Conservation (phyloP, 192 early-diverging fungal genomes). For the Kickxella alabastrina region DNA sequence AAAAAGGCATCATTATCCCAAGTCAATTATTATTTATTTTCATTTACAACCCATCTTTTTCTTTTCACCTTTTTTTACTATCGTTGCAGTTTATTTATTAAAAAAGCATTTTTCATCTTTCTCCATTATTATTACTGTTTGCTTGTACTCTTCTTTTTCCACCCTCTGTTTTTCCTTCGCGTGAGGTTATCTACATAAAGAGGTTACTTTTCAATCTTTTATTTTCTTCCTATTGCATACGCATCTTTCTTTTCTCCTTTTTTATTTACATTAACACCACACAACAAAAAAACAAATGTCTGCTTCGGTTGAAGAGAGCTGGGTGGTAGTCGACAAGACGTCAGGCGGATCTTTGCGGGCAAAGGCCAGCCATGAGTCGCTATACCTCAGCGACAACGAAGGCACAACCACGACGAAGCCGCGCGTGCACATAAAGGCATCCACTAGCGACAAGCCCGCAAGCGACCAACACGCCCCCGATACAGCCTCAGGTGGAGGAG, state of each 20-base stretch:
- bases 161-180: no score
- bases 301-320: slow-evolving; percentile 41
- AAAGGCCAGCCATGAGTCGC: slow-evolving; percentile 50
- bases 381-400: slow-evolving; percentile 30
- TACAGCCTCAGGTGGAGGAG: no score
- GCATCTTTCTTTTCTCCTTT: slow-evolving; percentile 2
- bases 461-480: no score
- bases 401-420: slow-evolving; percentile 5
- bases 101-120: not conserved
- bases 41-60: not conserved
- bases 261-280: not conserved
- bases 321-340: slow-evolving; percentile 53
- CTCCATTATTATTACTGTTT: not conserved
- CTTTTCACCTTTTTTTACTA: not conserved
- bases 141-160: no score
- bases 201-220: no score
- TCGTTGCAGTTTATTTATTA: not conserved
- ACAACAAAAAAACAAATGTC: slow-evolving; percentile 4
- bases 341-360: slow-evolving; percentile 33
- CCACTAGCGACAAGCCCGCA: not conserved
- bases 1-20: no score
- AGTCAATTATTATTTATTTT: no score
- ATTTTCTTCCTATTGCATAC: no score
- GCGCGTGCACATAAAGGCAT: slow-evolving; percentile 38
- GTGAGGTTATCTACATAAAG: no score